Evolutionary conservation across 805 yeast species (phyloP).

Genomic region (Sugiyamaella mastotermitis): DNA sequence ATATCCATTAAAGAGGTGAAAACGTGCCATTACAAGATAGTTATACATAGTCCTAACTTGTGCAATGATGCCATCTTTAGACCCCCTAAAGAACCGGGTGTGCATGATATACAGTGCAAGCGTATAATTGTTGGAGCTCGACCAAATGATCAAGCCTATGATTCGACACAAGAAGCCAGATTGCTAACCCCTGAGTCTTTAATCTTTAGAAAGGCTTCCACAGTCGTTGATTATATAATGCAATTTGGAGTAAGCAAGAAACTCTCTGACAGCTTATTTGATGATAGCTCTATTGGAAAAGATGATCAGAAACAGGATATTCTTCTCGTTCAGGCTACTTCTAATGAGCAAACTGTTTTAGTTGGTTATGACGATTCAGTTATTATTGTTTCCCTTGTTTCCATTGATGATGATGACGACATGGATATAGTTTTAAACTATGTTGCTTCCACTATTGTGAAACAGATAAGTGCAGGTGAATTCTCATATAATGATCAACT

Average conservation of each 20-base stretch:
- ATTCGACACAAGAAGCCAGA: too few species aligned
- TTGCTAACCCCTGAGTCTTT: too few species aligned
- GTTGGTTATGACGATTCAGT: not conserved
- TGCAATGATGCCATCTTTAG: constrained; percentile 37
- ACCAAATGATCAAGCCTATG: too few species aligned
- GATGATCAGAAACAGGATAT: constrained; percentile 7
- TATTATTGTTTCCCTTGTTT: not conserved
- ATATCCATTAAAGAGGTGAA: constrained; percentile 44
- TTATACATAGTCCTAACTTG: constrained; percentile 44
- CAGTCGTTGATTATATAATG: too few species aligned
- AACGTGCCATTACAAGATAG: constrained; percentile 53
- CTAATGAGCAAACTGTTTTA: too few species aligned
- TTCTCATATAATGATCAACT: constrained; percentile 1
- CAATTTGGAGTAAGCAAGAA: too few species aligned
- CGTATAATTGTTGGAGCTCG: too few species aligned
- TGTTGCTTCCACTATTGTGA: constrained; percentile 1
- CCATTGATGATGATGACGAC: not conserved
- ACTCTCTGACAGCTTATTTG: too few species aligned
- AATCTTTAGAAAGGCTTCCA: too few species aligned
- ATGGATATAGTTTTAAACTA: not conserved
- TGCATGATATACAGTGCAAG: constrained; percentile 24
- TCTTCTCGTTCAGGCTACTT: too few species aligned
- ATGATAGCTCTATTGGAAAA: constrained; percentile 9
- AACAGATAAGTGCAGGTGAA: constrained; percentile 1
- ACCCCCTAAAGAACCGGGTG: constrained; percentile 28